Conservation (phyloP, 768 basidiomycete genomes). For the Mycena alexandri region DNA sequence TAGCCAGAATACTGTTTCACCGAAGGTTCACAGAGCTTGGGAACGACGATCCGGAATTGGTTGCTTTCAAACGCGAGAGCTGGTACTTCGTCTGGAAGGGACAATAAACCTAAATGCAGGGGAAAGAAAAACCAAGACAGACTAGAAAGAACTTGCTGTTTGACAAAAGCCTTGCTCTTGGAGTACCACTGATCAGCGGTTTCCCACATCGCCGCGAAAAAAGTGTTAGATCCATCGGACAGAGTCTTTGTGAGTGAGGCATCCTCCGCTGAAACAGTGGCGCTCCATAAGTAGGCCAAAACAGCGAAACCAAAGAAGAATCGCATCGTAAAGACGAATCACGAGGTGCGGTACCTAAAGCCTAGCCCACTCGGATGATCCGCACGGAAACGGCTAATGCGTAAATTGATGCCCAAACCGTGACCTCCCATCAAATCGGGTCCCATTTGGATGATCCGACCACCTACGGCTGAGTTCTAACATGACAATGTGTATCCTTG, state of each 20-base stretch:
- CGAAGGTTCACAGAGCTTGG: conserved; percentile 27
- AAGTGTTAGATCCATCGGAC: neutral
- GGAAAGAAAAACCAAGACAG: neutral
- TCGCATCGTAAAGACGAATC: neutral
- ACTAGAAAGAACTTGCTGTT: conserved; percentile 1
- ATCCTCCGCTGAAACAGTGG: neutral
- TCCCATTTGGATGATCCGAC: no score
- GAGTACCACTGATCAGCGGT: conserved; percentile 17
- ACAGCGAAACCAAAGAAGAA: neutral
- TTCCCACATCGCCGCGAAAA: neutral
- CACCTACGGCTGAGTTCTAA: no score
- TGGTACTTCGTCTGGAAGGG: neutral
- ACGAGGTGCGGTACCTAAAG: no score
- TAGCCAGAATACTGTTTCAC: conserved; percentile 63
- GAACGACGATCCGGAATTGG: conserved; percentile 18
- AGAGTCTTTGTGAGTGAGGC: neutral
- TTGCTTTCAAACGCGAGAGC: conserved; percentile 16
- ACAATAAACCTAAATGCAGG: neutral
- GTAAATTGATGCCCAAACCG: no score
- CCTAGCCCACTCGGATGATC: no score
- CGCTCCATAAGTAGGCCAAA: neutral
- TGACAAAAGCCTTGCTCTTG: conserved; percentile 1
- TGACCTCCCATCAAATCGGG: no score
- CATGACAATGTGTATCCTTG: no score
- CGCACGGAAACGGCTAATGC: no score